A percentile compares a stretch with the other conserved stretches of the same genome.
phyloP scores from a whole-genome alignment of 306 rosid species.

The Malus sieversii region DNA sequence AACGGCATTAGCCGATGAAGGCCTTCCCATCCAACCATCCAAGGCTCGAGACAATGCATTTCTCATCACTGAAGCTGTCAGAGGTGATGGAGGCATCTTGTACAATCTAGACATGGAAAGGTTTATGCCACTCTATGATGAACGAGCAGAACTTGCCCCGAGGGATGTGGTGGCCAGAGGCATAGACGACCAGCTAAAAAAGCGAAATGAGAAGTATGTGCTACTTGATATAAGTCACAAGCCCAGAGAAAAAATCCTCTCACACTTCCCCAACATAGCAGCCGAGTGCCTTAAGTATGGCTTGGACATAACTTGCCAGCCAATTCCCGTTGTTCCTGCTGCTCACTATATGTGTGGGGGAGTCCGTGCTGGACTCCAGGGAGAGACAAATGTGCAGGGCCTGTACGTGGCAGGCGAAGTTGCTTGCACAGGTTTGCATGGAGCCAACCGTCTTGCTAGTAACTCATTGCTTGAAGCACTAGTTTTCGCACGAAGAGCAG shows the following conservation, averaged over 20 bases:
- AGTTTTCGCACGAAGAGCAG: slow-evolving; percentile 90
- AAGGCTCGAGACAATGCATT: slow-evolving; percentile 65
- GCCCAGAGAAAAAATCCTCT: slow-evolving; percentile 55
- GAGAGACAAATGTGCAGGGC: slow-evolving; percentile 78
- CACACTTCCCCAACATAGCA: slow-evolving; percentile 81
- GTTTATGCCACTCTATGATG: slow-evolving; percentile 86
- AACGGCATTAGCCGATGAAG: slow-evolving; percentile 89
- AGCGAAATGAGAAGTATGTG: slow-evolving; percentile 65
- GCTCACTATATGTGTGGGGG: slow-evolving; percentile 99
- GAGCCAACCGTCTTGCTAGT: slow-evolving; percentile 95
- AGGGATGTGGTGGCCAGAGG: slow-evolving; percentile 97
- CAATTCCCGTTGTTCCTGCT: slow-evolving; percentile 92
- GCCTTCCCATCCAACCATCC: slow-evolving; percentile 60
- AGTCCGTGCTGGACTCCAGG: slow-evolving; percentile 83
- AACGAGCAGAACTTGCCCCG: slow-evolving; percentile 93
- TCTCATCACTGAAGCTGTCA: slow-evolving; percentile 85
- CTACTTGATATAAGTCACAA: slow-evolving; percentile 86
- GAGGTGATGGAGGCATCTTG: slow-evolving; percentile 87
- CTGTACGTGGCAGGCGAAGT: slow-evolving; percentile 92
- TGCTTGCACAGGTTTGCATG: slow-evolving; percentile 96
- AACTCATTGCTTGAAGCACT: slow-evolving; percentile 95
- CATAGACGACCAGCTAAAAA: slow-evolving; percentile 91
- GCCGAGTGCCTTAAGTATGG: slow-evolving; percentile 65
- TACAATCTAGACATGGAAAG: slow-evolving; percentile 84
- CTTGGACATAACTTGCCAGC: slow-evolving; percentile 70